A percentile compares a stretch with the other conserved stretches of the same genome.
Evolutionary conservation across 495 filamentous ascomycete species (phyloP).

Genomic region (Glarea lozoyensis): DNA sequence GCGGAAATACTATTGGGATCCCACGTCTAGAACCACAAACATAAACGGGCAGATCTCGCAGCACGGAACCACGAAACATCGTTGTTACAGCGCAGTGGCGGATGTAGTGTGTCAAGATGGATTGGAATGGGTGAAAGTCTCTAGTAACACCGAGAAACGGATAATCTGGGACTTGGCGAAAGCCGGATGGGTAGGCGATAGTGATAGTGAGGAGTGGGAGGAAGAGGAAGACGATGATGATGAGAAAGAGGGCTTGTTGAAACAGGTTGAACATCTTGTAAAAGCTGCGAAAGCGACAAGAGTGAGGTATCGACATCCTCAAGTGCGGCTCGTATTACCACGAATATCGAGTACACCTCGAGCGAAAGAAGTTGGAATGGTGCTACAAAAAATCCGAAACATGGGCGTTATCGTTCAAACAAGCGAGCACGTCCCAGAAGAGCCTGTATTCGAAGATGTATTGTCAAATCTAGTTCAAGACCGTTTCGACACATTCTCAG

Average conservation of each 20-base stretch:
- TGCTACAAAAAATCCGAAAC: slow-evolving; percentile 47
- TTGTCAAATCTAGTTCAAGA: slow-evolving; percentile 42
- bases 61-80: slow-evolving; percentile 4
- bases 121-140: slow-evolving; percentile 47
- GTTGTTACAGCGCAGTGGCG: slow-evolving; percentile 28
- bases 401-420: slow-evolving; percentile 45
- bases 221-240: slow-evolving; percentile 34
- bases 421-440: slow-evolving; percentile 12
- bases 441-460: slow-evolving; percentile 22
- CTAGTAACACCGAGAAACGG: slow-evolving; percentile 45
- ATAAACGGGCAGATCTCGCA: slow-evolving; percentile 7
- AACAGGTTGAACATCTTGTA: slow-evolving; percentile 43
- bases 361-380: slow-evolving; percentile 45
- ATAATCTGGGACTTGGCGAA: slow-evolving; percentile 52
- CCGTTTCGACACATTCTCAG: slow-evolving; percentile 44
- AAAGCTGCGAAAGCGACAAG: slow-evolving; percentile 44
- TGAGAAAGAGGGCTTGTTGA: slow-evolving; percentile 39
- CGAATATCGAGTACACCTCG: slow-evolving; percentile 9
- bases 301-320: slow-evolving; percentile 49
- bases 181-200: slow-evolving; percentile 38
- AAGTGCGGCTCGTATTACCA: slow-evolving; percentile 51
- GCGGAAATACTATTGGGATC: slow-evolving; percentile 47
- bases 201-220: slow-evolving; percentile 2
- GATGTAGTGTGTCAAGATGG: slow-evolving; percentile 47
- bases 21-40: not conserved